phyloP scores from a whole-genome alignment of 305 asterid species.

The Fraxinus baroniana region DNA sequence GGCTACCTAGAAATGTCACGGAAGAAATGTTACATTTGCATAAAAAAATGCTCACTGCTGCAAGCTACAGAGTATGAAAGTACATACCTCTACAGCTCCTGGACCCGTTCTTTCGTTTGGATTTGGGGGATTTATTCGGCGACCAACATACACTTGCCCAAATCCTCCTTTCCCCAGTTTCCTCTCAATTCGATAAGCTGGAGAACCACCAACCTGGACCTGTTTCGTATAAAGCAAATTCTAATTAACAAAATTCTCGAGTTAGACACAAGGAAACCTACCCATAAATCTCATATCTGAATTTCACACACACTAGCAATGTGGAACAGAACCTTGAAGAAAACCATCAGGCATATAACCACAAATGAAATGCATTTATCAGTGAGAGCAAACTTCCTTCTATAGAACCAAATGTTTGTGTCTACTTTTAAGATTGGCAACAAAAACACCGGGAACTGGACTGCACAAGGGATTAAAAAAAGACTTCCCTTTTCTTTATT shows the following conservation, averaged over 20 bases:
- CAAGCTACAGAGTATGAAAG: slow-evolving; percentile 1
- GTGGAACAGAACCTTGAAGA: slow-evolving; percentile 3
- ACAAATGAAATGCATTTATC: not conserved
- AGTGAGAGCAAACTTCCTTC: slow-evolving; percentile 3
- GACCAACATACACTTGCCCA: slow-evolving; percentile 80
- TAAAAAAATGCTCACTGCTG: not conserved
- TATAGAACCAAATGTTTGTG: not conserved
- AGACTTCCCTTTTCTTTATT: not conserved
- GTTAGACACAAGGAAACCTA: not conserved
- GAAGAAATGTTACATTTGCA: not conserved
- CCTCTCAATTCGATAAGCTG: slow-evolving; percentile 48
- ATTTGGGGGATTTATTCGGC: slow-evolving; percentile 48
- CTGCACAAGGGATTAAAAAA: not conserved
- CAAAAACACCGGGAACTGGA: not conserved
- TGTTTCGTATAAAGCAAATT: slow-evolving; percentile 28
- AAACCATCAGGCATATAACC: slow-evolving; percentile 6
- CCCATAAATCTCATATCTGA: not conserved
- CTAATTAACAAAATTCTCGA: not conserved
- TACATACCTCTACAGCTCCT: slow-evolving; percentile 60
- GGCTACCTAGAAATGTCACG: slow-evolving; percentile 48
- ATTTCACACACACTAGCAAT: not conserved
- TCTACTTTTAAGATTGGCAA: not conserved
- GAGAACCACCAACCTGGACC: slow-evolving; percentile 77
- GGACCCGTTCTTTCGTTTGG: slow-evolving; percentile 57
- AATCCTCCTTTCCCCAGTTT: slow-evolving; percentile 88